Base-by-base conservation (phyloP, 164 flowering plant genomes). In the Dillenia suffruticosa region DNA sequence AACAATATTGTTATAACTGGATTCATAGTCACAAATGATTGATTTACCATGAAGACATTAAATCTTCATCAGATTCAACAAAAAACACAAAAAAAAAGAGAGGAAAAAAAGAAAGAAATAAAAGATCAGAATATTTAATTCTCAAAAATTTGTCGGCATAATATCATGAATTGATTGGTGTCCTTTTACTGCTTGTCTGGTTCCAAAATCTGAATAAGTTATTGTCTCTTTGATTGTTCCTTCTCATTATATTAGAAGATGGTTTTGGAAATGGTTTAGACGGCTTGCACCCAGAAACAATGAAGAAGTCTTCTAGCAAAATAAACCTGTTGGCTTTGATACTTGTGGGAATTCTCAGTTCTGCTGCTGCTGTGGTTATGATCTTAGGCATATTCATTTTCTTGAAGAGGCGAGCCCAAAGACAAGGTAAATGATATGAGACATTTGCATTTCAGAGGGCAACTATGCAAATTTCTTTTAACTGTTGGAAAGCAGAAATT, bases 351-450 rank as follows among this genome's bases (percentile, higher is more conserved):
- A 24, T 44, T 19, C 22, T 1, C 22, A 19, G 22, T 19, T 1
- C 1, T 8, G 10, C 56, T 11, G 49, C 32, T 1, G 17, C 40
- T 45, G 45, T 53, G 32, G 4, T 54, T 47, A 4, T 46, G 17
- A 14, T 65, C 46, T 11, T 46, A 11, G 60, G 61, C 49, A 14
- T 47, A 9, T 9, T 43, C 61, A 17, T 10, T n/a, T 43, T 9
- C 4, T 14, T n/a, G 53, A 47, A 52, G 50, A 64, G 44, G 44
- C 57, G 22, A 16, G n/a, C 3, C 58, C 57, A 17, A 4, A 57
- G 56, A 63, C 63, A 59, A 63, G 68, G 72, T 64, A 50, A 48
- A 8, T 26, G n/a, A 19, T 5, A 14, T 19, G 22, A 19, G 22
- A 19, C 22, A 19, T 19, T 1, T 19, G 22, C 22, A 19, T 19